Base-by-base conservation (phyloP, 1,139 yeast species). In the Diutina siamensis region DNA sequence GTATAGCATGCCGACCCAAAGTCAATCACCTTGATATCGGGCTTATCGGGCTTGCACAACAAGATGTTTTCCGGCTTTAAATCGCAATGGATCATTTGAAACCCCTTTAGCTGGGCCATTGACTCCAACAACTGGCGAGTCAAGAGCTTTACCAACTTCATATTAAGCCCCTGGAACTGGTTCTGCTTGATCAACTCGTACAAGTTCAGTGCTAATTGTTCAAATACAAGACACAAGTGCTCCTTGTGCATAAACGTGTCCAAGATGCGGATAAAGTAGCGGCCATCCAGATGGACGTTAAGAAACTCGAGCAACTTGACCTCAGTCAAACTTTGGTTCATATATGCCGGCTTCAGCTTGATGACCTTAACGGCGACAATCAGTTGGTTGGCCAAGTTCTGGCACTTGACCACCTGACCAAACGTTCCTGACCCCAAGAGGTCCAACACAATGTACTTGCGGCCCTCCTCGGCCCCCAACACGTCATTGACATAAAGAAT, bases 361-460 rank as follows among this genome's bases (percentile, higher is more conserved):
- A 92, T 86, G 40, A 92, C 95, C 61, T 92, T 92, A 40, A 94
- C 95, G 0, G 98, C 98, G 42, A 89, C 87, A 22, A 92, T 79
- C 50, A 87, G 89, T 58, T 87, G 94, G 44, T 94, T 88, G 44
- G 79, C 69, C 62, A 92, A 70, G 60, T 92, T 88, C 62, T 92
- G 98, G 64, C 97, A 92, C 63, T 92, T 92, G 32, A 89, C 97
- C 46, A 94, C 99, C 63, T 92, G 99, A 4, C 98, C 98, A 71
- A 94, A 92, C 0, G 98, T 89, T 3, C 99, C 99, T 52, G 89
- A 92, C 0, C 99, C 99, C 44, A 94, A 65, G 21, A 92, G 74
- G 62, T 92, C 97, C 51, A 92, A 66, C 3, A 94, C 97, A 56
- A 92, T 72, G 59, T 89, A 89, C 58, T 86, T 82, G 48, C 92